phyloP scores from a whole-genome alignment of 176 grass and related monocot genomes.

The Eleusine indica region DNA sequence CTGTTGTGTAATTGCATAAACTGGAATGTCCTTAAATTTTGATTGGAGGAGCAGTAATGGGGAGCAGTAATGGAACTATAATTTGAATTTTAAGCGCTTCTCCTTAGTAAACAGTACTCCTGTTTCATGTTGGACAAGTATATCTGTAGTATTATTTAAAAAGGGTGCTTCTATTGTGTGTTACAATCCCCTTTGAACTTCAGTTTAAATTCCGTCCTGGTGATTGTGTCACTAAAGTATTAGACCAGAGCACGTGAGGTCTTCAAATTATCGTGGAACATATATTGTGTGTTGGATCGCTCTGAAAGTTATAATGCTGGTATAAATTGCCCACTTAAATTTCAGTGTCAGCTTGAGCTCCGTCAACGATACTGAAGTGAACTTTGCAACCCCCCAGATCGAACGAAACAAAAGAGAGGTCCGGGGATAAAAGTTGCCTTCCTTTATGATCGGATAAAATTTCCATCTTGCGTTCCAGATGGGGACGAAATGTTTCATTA shows the following conservation, averaged over 20 bases:
- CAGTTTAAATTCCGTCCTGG: background rate
- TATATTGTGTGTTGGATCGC: background rate
- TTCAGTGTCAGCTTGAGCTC: background rate
- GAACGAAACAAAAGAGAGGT: background rate
- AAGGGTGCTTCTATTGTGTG: background rate
- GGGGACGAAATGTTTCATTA: background rate
- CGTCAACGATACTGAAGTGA: background rate
- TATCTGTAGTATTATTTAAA: background rate
- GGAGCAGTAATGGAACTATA: background rate
- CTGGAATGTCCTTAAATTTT: background rate
- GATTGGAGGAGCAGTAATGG: background rate
- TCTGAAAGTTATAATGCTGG: background rate
- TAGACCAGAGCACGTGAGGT: background rate
- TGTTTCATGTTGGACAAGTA: background rate
- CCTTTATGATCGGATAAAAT: too few species aligned
- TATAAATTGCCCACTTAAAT: background rate
- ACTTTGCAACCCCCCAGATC: background rate
- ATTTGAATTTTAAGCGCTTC: background rate
- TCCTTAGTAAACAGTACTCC: background rate
- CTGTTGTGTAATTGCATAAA: slow-evolving; percentile 11
- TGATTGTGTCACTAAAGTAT: too few species aligned
- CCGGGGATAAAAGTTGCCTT: too few species aligned
- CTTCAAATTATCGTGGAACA: background rate
- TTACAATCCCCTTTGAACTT: background rate
- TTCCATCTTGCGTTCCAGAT: too few species aligned